Percentiles rank a stretch among this genome's conserved stretches.
Evolutionary conservation across 257 asterid genomes (phyloP).

Genomic region (Misopates orontium): DNA sequence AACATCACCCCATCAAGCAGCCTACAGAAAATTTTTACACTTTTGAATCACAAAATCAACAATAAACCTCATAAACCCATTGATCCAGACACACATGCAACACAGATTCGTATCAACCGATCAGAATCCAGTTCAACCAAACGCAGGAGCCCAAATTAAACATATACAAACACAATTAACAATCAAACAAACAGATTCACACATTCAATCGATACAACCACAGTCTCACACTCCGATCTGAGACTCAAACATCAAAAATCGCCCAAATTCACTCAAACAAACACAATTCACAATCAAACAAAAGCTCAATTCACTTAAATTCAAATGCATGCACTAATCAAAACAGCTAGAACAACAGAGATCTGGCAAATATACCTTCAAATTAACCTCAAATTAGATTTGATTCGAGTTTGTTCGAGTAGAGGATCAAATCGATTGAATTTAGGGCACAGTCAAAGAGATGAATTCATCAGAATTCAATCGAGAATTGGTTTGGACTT

Average conservation of each 20-base stretch:
- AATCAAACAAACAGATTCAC: conserved; percentile 6
- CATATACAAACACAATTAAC: conserved; percentile 6
- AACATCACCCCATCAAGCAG: conserved; percentile 3
- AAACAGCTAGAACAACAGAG: conserved; percentile 32
- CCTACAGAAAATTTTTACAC: conserved; percentile 22
- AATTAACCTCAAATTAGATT: conserved; percentile 21
- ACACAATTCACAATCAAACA: conserved; percentile 16
- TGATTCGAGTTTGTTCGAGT: conserved; percentile 17
- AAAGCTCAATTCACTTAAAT: conserved; percentile 16
- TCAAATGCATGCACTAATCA: conserved; percentile 27
- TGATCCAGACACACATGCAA: neutral
- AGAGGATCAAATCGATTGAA: conserved; percentile 35
- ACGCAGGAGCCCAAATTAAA: conserved; percentile 24
- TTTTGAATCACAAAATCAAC: too few relatives aligned
- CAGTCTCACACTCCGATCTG: too few relatives aligned
- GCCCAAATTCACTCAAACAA: conserved; percentile 23
- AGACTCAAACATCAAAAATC: conserved; percentile 34
- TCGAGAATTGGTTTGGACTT: too few relatives aligned
- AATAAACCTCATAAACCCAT: conserved; percentile 19
- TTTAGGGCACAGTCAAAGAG: conserved; percentile 27
- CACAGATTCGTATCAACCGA: neutral
- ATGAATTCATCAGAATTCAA: conserved; percentile 33
- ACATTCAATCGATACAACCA: too few relatives aligned
- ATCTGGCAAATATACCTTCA: conserved; percentile 45
- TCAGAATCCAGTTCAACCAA: conserved; percentile 5